Percentiles rank a stretch among this genome's conserved stretches.
Evolutionary conservation across 2,329 filamentous ascomycete species (phyloP).

Genomic region (Acrocalymma vagum): DNA sequence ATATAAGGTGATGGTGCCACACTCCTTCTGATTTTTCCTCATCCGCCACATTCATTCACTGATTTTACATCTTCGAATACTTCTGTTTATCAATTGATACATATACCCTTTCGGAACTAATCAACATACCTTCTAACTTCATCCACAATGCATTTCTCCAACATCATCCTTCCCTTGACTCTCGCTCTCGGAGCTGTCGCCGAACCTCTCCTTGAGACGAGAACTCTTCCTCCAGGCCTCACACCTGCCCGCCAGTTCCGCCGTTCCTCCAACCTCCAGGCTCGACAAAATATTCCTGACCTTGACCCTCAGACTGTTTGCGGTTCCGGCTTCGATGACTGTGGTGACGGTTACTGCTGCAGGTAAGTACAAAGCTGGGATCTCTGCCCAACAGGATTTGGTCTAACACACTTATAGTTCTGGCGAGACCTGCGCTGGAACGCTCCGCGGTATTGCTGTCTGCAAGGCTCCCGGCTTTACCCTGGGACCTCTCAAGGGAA

Average conservation of each 20-base stretch:
- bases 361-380: too few species aligned
- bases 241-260: conserved; percentile 9
- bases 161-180: conserved; percentile 8
- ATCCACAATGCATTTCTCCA: conserved; percentile 15
- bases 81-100: too few species aligned
- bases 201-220: conserved; percentile 3
- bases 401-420: conserved; percentile 2
- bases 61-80: too few species aligned
- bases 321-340: conserved; percentile 13
- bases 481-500: conserved; percentile 2
- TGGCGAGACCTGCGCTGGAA: conserved; percentile 7
- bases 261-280: background rate
- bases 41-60: too few species aligned
- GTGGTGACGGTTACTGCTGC: conserved; percentile 17
- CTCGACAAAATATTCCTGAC: conserved; percentile 2
- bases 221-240: conserved; percentile 10
- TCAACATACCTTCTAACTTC: background rate
- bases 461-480: conserved; percentile 14
- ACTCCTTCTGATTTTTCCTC: too few species aligned
- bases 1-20: too few species aligned
- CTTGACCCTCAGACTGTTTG: conserved; percentile 11
- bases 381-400: too few species aligned
- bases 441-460: conserved; percentile 8
- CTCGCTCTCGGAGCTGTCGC: conserved; percentile 5
- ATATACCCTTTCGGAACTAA: background rate